Evolutionary conservation across 2,329 filamentous ascomycete genomes (phyloP).

Genomic region (Botryotinia convoluta): DNA sequence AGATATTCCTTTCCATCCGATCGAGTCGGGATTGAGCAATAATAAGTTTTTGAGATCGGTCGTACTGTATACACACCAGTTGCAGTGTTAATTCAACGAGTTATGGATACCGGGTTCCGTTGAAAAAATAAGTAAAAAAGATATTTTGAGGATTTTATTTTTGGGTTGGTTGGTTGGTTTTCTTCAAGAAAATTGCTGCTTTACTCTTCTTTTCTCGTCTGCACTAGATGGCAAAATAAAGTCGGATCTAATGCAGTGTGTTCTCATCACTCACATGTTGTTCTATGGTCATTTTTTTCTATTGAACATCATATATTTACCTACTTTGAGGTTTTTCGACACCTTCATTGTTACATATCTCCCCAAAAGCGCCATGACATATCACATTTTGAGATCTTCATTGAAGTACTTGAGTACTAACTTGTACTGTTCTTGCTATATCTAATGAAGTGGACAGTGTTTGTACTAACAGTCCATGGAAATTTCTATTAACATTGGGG

Average conservation of each 20-base stretch:
- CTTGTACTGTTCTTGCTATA: conserved; percentile 1
- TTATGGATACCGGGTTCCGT: conserved; percentile 23
- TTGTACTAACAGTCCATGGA: neutral
- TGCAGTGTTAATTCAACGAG: conserved; percentile 16
- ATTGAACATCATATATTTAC: conserved; percentile 10
- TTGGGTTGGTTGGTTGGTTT: conserved; percentile 28
- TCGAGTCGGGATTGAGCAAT: neutral
- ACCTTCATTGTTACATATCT: conserved; percentile 1
- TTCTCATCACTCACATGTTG: conserved; percentile 28
- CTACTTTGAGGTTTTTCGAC: conserved; percentile 10
- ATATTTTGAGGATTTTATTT: conserved; percentile 20
- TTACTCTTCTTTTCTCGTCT: conserved; percentile 33
- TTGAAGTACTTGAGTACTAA: neutral
- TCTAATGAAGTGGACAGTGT: neutral
- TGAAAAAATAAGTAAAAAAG: conserved; percentile 16
- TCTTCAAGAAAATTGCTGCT: conserved; percentile 30
- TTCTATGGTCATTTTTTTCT: conserved; percentile 18
- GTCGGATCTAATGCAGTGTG: conserved; percentile 36
- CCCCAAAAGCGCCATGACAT: conserved; percentile 15
- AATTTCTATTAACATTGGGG: neutral
- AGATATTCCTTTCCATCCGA: neutral
- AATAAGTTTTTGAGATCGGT: conserved; percentile 1
- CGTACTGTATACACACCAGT: neutral
- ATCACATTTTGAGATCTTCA: conserved; percentile 14
- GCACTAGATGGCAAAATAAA: conserved; percentile 39